These are phyloP conservation scores for Hibiscus trionum DNA, from an alignment of 345 rosid genomes.

Conservation along the genomic window DNA sequence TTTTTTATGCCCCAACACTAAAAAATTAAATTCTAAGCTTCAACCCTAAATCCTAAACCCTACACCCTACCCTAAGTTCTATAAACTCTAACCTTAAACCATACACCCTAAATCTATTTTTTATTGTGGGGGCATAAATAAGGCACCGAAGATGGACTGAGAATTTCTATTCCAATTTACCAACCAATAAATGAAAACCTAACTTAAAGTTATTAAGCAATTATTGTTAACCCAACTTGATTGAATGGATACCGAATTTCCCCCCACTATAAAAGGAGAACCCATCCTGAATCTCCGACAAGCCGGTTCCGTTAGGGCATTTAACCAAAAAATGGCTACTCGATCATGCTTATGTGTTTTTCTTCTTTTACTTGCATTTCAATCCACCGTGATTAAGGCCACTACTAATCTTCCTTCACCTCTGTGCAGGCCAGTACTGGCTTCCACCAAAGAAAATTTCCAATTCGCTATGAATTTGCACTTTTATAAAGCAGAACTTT, in stretches of 20 bases:
- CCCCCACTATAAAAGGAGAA: neutral
- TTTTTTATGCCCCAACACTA: too few species aligned
- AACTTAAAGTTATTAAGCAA: neutral
- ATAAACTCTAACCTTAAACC: too few species aligned
- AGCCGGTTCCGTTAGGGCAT: neutral
- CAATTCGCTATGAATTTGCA: neutral
- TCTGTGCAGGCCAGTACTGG: neutral
- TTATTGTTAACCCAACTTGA: neutral
- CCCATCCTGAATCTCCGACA: neutral
- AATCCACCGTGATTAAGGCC: neutral
- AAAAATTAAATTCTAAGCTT: too few species aligned
- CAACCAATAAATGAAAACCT: too few species aligned
- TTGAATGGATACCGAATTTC: neutral
- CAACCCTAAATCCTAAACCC: too few species aligned
- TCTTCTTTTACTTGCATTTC: neutral
- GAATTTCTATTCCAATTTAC: too few species aligned
- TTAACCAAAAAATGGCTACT: neutral
- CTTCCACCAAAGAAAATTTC: neutral
- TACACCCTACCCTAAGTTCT: too few species aligned
- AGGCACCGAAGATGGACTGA: too few species aligned
- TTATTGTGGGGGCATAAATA: too few species aligned
- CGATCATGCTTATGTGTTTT: neutral
- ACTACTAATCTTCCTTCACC: neutral
- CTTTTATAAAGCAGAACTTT: neutral
- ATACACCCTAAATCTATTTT: too few species aligned